A percentile compares a stretch with the other conserved stretches of the same genome.
phyloP scores from a whole-genome alignment of 2,329 filamentous ascomycete genomes.

The Pyrenochaeta sp. region DNA sequence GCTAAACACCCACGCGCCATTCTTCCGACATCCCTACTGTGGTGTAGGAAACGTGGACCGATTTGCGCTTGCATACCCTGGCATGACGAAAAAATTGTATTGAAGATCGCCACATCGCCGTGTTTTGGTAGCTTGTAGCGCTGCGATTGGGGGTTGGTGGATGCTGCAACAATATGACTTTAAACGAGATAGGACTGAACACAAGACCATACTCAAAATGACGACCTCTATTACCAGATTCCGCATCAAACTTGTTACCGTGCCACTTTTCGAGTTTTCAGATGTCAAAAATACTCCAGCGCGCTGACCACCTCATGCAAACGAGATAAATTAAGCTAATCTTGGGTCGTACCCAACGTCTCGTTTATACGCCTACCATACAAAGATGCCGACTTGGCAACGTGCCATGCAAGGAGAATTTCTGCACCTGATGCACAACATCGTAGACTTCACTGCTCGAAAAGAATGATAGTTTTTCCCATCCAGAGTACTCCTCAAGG shows the following conservation, averaged over 20 bases:
- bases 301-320: neutral
- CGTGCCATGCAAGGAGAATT: constrained; percentile 1
- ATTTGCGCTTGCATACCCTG: too few relatives aligned
- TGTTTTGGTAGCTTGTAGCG: too few relatives aligned
- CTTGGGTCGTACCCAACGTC: constrained; percentile 5
- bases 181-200: too few relatives aligned
- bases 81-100: too few relatives aligned
- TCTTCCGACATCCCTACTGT: neutral
- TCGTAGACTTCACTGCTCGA: too few relatives aligned
- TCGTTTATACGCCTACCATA: constrained; percentile 11
- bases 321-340: constrained; percentile 12
- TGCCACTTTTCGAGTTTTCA: neutral
- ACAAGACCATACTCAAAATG: too few relatives aligned
- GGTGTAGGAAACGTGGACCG: neutral
- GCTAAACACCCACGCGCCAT: constrained; percentile 27
- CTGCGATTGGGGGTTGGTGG: too few relatives aligned
- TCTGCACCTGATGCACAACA: constrained; percentile 3
- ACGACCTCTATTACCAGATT: neutral
- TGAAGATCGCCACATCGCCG: too few relatives aligned
- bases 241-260: neutral
- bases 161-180: too few relatives aligned
- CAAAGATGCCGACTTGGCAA: constrained; percentile 14
- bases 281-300: neutral
- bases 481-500: too few relatives aligned
- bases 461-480: too few relatives aligned